Percentiles rank a stretch among this genome's conserved stretches.
Conservation (phyloP, 2,329 filamentous ascomycete species). For the Metarhizium humberi region DNA sequence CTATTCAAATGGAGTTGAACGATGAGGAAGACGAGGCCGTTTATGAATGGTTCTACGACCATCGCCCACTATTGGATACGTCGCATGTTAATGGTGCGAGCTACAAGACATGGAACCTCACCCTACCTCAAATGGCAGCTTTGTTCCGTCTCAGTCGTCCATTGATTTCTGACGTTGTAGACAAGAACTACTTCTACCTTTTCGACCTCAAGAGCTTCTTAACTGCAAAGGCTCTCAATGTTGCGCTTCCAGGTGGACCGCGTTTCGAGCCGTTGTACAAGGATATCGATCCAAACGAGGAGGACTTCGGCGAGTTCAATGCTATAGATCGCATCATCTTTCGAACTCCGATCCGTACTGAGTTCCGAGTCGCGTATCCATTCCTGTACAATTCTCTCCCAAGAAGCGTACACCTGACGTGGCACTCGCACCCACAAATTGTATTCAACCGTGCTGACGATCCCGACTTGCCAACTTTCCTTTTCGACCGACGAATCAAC, state of each 20-base stretch:
- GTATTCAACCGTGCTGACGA: constrained; percentile 87
- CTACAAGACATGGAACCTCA: constrained; percentile 93
- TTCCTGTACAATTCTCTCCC: constrained; percentile 95
- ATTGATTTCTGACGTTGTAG: constrained; percentile 81
- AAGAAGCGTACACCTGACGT: constrained; percentile 83
- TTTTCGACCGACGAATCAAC: constrained; percentile 96
- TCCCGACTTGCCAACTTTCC: constrained; percentile 84
- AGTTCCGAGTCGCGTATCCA: constrained; percentile 90
- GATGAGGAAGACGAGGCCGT: constrained; percentile 87
- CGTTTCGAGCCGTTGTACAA: constrained; percentile 97
- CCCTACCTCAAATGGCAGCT: constrained; percentile 90
- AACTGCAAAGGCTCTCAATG: constrained; percentile 93
- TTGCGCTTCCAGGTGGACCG: constrained; percentile 93
- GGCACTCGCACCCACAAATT: constrained; percentile 88
- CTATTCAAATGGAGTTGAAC: constrained; percentile 97
- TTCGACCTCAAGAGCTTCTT: constrained; percentile 93
- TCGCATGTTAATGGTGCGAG: constrained; percentile 92
- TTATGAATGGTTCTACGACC: constrained; percentile 96
- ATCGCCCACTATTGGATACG: constrained; percentile 82
- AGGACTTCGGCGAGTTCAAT: constrained; percentile 99
- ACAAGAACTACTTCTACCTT: constrained; percentile 96
- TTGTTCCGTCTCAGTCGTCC: constrained; percentile 87
- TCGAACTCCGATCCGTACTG: constrained; percentile 85
- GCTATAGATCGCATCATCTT: constrained; percentile 99
- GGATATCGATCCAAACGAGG: constrained; percentile 96